A percentile compares a stretch with the other conserved stretches of the same genome.
These are phyloP conservation scores for Meyerozyma guilliermondii DNA, from an alignment of 1,139 yeast species.

Conservation along the genomic window DNA sequence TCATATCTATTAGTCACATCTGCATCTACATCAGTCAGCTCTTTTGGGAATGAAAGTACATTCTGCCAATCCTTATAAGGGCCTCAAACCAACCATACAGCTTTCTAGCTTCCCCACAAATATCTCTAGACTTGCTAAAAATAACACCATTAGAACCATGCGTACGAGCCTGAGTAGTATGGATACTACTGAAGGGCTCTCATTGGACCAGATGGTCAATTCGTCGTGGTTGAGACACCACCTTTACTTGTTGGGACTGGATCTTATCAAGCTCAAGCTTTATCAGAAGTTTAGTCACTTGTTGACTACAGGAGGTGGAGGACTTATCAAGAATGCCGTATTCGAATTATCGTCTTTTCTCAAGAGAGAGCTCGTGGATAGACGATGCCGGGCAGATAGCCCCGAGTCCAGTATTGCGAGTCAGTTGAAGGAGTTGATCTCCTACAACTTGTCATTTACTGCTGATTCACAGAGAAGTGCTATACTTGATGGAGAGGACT, in stretches of 20 bases:
- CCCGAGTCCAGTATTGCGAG: constrained; percentile 11
- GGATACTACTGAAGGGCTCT: background rate
- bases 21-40: background rate
- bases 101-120: background rate
- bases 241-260: constrained; percentile 31
- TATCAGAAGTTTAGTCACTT: constrained; percentile 31
- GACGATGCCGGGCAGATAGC: background rate
- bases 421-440: constrained; percentile 21
- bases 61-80: background rate
- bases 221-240: constrained; percentile 32
- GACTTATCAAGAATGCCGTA: constrained; percentile 30
- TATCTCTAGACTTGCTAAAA: background rate
- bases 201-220: constrained; percentile 9
- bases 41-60: background rate
- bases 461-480: background rate
- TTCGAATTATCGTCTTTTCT: constrained; percentile 34
- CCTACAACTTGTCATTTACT: constrained; percentile 11
- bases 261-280: constrained; percentile 29
- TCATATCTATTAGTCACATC: background rate
- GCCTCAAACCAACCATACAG: background rate
- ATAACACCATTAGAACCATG: background rate
- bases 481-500: background rate
- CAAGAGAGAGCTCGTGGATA: constrained; percentile 20
- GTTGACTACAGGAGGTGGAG: constrained; percentile 30
- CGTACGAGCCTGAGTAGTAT: background rate